Percentiles rank a stretch among this genome's conserved stretches.
Evolutionary conservation across 805 yeast species (phyloP).

Genomic region (Ogataea paradorogensis): DNA sequence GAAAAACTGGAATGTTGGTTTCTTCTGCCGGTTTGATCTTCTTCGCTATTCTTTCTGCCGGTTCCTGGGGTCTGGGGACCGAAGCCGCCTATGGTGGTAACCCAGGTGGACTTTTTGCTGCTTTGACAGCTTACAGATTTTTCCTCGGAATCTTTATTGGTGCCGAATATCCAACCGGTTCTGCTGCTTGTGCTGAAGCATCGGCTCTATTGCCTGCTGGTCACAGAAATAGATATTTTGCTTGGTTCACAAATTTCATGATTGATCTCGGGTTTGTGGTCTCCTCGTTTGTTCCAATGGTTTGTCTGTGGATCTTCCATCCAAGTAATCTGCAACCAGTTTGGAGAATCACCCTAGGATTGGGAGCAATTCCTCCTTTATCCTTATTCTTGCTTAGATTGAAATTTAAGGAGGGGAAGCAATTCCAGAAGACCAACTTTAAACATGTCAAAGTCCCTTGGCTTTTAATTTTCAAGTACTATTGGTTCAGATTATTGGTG

Average conservation of each 20-base stretch:
- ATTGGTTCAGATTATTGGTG: conserved; percentile 74
- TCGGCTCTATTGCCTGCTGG: conserved; percentile 77
- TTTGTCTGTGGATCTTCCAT: conserved; percentile 78
- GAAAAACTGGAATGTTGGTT: conserved; percentile 79
- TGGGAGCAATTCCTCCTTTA: conserved; percentile 87
- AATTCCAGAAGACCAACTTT: conserved; percentile 68
- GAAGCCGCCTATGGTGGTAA: conserved; percentile 39
- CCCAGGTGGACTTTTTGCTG: conserved; percentile 75
- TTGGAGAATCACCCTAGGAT: conserved; percentile 88
- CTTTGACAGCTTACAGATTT: conserved; percentile 80
- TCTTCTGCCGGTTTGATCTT: conserved; percentile 74
- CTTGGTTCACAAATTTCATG: conserved; percentile 85
- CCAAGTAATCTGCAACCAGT: conserved; percentile 69
- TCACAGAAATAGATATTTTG: conserved; percentile 81
- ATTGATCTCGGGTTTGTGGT: conserved; percentile 85
- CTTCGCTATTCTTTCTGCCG: conserved; percentile 77
- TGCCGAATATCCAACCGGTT: conserved; percentile 91
- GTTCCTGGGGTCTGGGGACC: conserved; percentile 76
- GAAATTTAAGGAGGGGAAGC: conserved; percentile 69
- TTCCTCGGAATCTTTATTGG: conserved; percentile 91
- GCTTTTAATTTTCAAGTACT: conserved; percentile 66
- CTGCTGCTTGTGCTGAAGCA: conserved; percentile 92
- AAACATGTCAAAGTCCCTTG: conserved; percentile 65
- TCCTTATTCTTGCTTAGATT: conserved; percentile 74
- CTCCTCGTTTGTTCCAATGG: conserved; percentile 82